Conservation (phyloP, 345 rosid species). For the Diplotaxis tenuifolia region DNA sequence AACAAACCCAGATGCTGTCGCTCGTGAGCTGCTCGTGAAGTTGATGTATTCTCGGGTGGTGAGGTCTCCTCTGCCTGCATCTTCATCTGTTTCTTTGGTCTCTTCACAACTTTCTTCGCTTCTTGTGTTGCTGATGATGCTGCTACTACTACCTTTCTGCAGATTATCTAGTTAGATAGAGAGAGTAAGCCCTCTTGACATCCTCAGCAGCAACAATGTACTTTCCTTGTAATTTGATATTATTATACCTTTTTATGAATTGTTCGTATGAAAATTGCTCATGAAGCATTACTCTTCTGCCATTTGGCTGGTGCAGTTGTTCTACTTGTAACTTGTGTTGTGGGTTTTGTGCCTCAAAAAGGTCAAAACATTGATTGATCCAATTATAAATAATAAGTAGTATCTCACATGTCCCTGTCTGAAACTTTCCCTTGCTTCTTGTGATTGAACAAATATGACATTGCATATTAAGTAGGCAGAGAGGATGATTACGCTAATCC, state of each 20-base stretch:
- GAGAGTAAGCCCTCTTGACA: constrained; percentile 9
- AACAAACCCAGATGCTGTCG: constrained; percentile 59
- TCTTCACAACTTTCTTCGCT: constrained; percentile 23
- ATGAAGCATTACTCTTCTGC: background rate
- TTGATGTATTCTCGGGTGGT: constrained; percentile 47
- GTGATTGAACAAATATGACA: constrained; percentile 8
- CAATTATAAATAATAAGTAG: background rate
- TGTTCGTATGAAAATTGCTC: background rate
- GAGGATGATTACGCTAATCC: constrained; percentile 2
- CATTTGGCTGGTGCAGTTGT: constrained; percentile 6
- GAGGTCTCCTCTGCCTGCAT: constrained; percentile 42
- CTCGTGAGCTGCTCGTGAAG: constrained; percentile 42
- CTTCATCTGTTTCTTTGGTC: constrained; percentile 39
- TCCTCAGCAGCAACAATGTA: background rate
- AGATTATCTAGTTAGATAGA: constrained; percentile 6
- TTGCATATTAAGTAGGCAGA: background rate
- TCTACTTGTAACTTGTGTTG: background rate
- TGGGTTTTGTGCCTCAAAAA: constrained; percentile 13
- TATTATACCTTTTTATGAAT: background rate
- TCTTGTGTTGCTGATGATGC: constrained; percentile 35
- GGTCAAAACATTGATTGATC: constrained; percentile 9
- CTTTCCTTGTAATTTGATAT: too few species aligned
- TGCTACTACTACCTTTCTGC: constrained; percentile 13
- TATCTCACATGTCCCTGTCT: constrained; percentile 18
- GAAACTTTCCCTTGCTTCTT: background rate